Evolutionary conservation across 805 yeast species (phyloP).

Genomic region (Monosporozyma servazzii): DNA sequence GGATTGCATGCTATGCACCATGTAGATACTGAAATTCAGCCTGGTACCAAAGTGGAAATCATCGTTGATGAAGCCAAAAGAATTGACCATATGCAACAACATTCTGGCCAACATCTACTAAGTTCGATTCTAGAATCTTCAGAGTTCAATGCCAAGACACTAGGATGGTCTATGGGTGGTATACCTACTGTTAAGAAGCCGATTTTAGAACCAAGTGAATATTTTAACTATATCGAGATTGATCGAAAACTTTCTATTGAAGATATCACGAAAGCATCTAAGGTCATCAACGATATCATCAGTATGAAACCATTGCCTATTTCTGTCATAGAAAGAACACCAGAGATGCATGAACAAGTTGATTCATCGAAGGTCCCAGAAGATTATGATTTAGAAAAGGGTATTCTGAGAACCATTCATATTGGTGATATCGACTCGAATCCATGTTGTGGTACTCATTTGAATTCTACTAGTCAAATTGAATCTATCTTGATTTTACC

Average conservation of each 20-base stretch:
- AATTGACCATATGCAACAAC: slow-evolving; percentile 83
- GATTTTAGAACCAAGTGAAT: slow-evolving; percentile 30
- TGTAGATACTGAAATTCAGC: slow-evolving; percentile 39
- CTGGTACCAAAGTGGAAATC: slow-evolving; percentile 49
- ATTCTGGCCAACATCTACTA: slow-evolving; percentile 79
- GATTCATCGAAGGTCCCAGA: slow-evolving; percentile 56
- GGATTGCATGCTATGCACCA: slow-evolving; percentile 64
- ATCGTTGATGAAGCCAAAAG: slow-evolving; percentile 64
- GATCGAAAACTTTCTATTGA: slow-evolving; percentile 49
- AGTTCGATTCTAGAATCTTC: slow-evolving; percentile 62
- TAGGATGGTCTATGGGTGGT: slow-evolving; percentile 74
- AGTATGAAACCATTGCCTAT: slow-evolving; percentile 41
- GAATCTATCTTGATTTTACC: slow-evolving; percentile 49
- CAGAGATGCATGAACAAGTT: slow-evolving; percentile 36
- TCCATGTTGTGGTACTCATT: slow-evolving; percentile 87
- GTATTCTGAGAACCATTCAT: slow-evolving; percentile 62
- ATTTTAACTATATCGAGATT: slow-evolving; percentile 64
- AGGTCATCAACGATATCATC: slow-evolving; percentile 37
- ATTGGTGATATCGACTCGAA: slow-evolving; percentile 69
- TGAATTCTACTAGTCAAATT: slow-evolving; percentile 57
- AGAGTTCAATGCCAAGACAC: slow-evolving; percentile 44
- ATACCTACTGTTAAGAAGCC: slow-evolving; percentile 13
- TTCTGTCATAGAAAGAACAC: slow-evolving; percentile 36
- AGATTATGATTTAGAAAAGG: slow-evolving; percentile 62
- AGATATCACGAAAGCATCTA: slow-evolving; percentile 31